Conservation (phyloP, 148 eudicot genomes). For the Vaccinium vitisidaea region DNA sequence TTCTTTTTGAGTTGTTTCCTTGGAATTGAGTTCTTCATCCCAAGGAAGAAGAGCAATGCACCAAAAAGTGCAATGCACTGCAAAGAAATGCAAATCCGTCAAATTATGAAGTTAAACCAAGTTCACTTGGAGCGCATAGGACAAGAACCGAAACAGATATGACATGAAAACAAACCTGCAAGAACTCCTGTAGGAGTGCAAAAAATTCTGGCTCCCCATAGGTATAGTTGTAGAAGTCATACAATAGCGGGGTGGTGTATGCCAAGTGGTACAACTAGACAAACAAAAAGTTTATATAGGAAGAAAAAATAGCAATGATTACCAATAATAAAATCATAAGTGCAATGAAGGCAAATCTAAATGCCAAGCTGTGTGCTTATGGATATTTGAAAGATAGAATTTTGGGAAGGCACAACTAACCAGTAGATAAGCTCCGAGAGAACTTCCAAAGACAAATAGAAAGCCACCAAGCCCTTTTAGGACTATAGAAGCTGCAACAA, state of each 20-base stretch:
- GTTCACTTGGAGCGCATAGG: background rate
- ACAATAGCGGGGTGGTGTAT: slow-evolving; percentile 42
- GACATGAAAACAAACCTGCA: slow-evolving; percentile 42
- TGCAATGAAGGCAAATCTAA: background rate
- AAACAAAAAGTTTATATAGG: background rate
- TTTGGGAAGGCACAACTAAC: slow-evolving; percentile 29
- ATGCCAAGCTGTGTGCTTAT: background rate
- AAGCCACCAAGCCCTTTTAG: slow-evolving; percentile 70
- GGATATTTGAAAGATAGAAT: background rate
- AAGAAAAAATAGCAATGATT: background rate
- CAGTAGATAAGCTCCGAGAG: slow-evolving; percentile 73
- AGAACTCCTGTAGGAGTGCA: slow-evolving; percentile 39
- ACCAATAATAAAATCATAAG: background rate
- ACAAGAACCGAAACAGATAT: background rate
- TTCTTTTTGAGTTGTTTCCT: slow-evolving; percentile 56
- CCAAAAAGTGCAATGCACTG: slow-evolving; percentile 63
- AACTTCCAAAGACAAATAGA: slow-evolving; percentile 68
- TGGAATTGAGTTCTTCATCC: slow-evolving; percentile 57
- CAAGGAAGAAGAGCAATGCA: slow-evolving; percentile 63
- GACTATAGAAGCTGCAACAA: slow-evolving; percentile 53
- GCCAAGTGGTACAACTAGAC: slow-evolving; percentile 51
- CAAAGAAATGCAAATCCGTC: slow-evolving; percentile 18
- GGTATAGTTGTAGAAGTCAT: slow-evolving; percentile 56
- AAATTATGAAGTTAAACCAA: background rate
- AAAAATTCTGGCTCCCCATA: slow-evolving; percentile 41